Conservation (phyloP, 441 rosid species). For the Euphorbia corollata region DNA sequence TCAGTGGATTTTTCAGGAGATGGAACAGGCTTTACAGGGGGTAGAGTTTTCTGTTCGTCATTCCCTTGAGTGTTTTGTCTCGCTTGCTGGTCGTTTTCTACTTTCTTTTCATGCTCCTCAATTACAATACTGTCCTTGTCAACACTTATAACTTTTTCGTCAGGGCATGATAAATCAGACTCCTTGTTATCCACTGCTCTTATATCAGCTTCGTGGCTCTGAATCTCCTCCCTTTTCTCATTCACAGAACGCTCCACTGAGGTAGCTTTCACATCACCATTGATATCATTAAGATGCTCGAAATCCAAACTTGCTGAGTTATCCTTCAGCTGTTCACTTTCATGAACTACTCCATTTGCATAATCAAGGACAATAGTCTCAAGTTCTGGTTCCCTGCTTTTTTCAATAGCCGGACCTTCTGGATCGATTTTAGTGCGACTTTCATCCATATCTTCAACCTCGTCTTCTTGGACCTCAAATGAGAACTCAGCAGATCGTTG, state of each 20-base stretch:
- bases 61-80: conserved; percentile 22
- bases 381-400: conserved; percentile 9
- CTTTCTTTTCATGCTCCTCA: conserved; percentile 27
- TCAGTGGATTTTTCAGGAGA: conserved; percentile 36
- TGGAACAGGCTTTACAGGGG: conserved; percentile 25
- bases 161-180: conserved; percentile 26
- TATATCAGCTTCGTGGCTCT: conserved; percentile 16
- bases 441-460: conserved; percentile 19
- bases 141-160: conserved; percentile 21
- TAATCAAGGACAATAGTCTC: conserved; percentile 16
- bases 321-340: conserved; percentile 18
- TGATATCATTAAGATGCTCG: conserved; percentile 19
- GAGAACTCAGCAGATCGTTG: conserved; percentile 21
- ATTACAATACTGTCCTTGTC: conserved; percentile 15
- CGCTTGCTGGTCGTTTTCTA: conserved; percentile 21
- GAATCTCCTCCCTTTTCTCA: conserved; percentile 29
- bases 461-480: conserved; percentile 22
- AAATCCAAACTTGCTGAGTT: conserved; percentile 1
- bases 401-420: conserved; percentile 18
- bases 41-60: conserved; percentile 27
- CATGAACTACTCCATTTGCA: conserved; percentile 19
- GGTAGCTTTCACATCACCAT: conserved; percentile 23
- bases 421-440: conserved; percentile 10
- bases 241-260: conserved; percentile 18
- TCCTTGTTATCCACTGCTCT: conserved; percentile 20